Conservation (phyloP, 202 grass and related monocot genomes). For the Zizania palustris region DNA sequence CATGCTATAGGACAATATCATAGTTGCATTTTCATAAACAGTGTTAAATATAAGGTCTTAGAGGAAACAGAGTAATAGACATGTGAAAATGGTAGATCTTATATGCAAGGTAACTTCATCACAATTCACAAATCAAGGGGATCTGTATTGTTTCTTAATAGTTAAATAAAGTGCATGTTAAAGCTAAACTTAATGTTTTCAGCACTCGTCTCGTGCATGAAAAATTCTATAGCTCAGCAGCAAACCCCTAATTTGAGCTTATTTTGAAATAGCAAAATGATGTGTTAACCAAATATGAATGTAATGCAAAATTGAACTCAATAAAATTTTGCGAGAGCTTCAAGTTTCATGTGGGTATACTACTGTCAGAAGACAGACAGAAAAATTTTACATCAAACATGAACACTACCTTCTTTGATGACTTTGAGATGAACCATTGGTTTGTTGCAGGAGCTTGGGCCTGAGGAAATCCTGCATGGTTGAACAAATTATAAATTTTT, state of each 20-base stretch:
- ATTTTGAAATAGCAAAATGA: neutral
- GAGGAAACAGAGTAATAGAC: neutral
- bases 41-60: neutral
- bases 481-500: constrained; percentile 23
- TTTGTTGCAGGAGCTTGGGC: constrained; percentile 51
- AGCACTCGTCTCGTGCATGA: neutral
- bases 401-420: constrained; percentile 72
- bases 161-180: neutral
- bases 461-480: constrained; percentile 58
- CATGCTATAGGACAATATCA: neutral
- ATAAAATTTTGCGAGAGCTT: neutral
- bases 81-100: neutral
- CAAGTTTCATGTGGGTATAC: neutral
- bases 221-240: neutral
- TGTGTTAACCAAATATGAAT: neutral
- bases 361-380: neutral
- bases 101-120: neutral
- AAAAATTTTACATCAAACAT: neutral
- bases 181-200: neutral
- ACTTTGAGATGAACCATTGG: constrained; percentile 90
- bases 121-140: neutral
- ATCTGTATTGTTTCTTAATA: neutral
- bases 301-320: constrained; percentile 9
- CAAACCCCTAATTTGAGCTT: neutral
- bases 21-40: neutral